Conservation (phyloP, 768 basidiomycete genomes). For the Kwoniella botswanensis region DNA sequence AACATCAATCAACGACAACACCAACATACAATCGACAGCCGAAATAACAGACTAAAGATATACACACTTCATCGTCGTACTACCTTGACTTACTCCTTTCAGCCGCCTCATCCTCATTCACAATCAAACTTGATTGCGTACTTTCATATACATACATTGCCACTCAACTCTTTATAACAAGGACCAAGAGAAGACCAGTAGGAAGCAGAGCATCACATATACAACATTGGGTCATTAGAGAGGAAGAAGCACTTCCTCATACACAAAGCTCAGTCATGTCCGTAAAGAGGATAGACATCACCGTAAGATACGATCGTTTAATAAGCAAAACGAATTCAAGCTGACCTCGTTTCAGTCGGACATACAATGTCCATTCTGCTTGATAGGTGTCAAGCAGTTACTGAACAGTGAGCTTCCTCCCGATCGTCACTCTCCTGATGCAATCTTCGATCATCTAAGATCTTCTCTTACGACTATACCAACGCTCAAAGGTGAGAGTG, state of each 20-base stretch:
- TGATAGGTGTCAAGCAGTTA: slow-evolving; percentile 40
- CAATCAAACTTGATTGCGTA: no score
- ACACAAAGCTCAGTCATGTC: background rate
- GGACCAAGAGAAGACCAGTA: no score
- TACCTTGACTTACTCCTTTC: background rate
- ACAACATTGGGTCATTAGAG: no score
- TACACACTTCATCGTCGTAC: background rate
- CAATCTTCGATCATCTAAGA: background rate
- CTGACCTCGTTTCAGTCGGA: slow-evolving; percentile 30
- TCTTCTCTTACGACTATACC: no score
- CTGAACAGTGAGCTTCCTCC: slow-evolving; percentile 18
- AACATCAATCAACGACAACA: background rate
- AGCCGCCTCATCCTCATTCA: no score
- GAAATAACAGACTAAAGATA: background rate
- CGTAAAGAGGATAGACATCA: slow-evolving; percentile 40
- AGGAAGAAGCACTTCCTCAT: no score
- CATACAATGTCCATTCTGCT: slow-evolving; percentile 47
- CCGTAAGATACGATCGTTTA: slow-evolving; percentile 4
- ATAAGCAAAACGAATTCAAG: background rate
- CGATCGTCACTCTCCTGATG: background rate
- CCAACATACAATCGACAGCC: background rate
- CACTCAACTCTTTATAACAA: no score
- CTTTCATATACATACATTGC: no score
- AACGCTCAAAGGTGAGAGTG: no score
- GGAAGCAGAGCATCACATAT: no score